A percentile compares a stretch with the other conserved stretches of the same genome.
Conservation (phyloP, 2,329 filamentous ascomycete species). For the Elsinoe ampelina region DNA sequence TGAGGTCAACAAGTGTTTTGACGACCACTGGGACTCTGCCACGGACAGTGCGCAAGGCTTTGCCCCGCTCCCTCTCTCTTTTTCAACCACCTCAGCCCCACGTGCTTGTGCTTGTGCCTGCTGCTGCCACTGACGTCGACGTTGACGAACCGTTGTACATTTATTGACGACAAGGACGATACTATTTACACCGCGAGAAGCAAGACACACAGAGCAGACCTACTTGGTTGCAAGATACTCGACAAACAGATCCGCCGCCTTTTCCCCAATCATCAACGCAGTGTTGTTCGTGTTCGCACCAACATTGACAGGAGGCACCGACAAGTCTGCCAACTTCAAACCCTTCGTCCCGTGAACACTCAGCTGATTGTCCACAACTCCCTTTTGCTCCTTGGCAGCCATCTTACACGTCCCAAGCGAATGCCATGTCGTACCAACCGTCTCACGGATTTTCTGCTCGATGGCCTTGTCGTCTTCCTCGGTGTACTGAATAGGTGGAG, state of each 20-base stretch:
- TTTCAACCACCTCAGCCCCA: background rate
- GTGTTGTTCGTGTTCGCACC: constrained; percentile 41
- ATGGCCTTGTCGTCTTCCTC: constrained; percentile 29
- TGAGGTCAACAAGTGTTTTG: constrained; percentile 1
- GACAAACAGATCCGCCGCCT: constrained; percentile 34
- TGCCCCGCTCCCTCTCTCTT: background rate
- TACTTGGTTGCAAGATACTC: constrained; percentile 24
- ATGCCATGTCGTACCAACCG: constrained; percentile 34
- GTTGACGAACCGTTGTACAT: background rate
- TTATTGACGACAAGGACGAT: background rate
- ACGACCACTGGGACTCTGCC: background rate
- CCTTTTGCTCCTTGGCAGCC: constrained; percentile 28
- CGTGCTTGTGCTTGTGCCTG: background rate
- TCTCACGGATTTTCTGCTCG: constrained; percentile 35
- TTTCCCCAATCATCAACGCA: constrained; percentile 35
- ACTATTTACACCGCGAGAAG: background rate
- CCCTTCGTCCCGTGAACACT: constrained; percentile 33
- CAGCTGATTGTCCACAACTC: constrained; percentile 32
- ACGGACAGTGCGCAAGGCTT: background rate
- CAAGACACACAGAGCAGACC: background rate
- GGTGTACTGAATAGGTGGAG: constrained; percentile 33
- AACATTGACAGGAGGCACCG: constrained; percentile 34
- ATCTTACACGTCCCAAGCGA: constrained; percentile 35
- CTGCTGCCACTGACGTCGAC: background rate
- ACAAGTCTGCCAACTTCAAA: constrained; percentile 38